A percentile compares a stretch with the other conserved stretches of the same genome.
Conservation (phyloP, 441 rosid genomes). For the Capsella rubella region DNA sequence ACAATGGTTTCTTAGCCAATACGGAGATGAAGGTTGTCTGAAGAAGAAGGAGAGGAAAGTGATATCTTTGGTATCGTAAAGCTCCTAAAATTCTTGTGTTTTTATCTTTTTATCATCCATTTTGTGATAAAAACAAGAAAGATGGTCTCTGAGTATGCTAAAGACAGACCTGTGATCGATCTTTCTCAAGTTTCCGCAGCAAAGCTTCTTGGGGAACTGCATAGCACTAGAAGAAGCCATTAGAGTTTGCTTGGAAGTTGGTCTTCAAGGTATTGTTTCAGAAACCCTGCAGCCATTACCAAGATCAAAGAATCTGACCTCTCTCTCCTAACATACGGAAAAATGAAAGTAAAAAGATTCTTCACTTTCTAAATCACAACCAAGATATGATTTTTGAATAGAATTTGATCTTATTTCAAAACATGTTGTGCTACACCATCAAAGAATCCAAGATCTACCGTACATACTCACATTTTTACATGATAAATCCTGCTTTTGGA, state of each 20-base stretch:
- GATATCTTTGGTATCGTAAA: neutral
- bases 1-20: too few species aligned
- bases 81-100: neutral
- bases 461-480: too few species aligned
- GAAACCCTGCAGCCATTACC: constrained; percentile 71
- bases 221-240: constrained; percentile 82
- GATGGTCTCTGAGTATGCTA: constrained; percentile 67
- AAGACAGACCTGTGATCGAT: constrained; percentile 62
- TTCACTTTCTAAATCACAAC: neutral
- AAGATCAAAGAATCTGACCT: constrained; percentile 87
- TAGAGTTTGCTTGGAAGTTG: constrained; percentile 74
- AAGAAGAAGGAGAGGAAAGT: too few species aligned
- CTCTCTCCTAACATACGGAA: constrained; percentile 82
- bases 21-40: too few species aligned
- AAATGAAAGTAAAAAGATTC: constrained; percentile 59
- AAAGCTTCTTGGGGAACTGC: constrained; percentile 69
- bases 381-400: neutral
- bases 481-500: too few species aligned
- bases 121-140: constrained; percentile 33
- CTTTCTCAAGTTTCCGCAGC: constrained; percentile 93
- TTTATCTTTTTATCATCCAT: neutral
- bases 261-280: constrained; percentile 83
- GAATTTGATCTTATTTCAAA: too few species aligned
- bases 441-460: too few species aligned
- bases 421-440: too few species aligned